Conservation (phyloP, 441 rosid species). For the Bruguiera hainesii region DNA sequence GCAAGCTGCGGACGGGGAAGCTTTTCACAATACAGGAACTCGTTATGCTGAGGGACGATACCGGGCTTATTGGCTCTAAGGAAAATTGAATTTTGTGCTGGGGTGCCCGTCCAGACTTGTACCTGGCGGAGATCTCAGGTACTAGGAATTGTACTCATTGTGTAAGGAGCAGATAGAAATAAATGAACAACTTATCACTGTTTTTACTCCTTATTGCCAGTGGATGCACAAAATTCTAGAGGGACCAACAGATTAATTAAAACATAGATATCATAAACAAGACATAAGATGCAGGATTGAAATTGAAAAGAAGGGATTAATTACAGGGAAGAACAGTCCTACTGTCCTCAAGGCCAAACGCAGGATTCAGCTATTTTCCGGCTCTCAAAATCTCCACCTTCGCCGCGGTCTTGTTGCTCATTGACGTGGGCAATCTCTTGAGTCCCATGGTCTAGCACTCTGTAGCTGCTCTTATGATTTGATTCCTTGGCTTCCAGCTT, state of each 20-base stretch:
- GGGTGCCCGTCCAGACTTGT: neutral
- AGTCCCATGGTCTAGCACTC: neutral
- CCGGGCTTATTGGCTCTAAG: conserved; percentile 42
- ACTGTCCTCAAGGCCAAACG: conserved; percentile 16
- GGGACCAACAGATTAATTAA: neutral
- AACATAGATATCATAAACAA: neutral
- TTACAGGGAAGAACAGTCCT: neutral
- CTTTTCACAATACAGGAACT: conserved; percentile 35
- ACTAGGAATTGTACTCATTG: too few relatives aligned
- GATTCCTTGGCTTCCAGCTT: conserved; percentile 9
- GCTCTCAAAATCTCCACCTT: neutral
- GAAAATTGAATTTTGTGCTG: neutral
- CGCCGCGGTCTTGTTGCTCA: neutral
- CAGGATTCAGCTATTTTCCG: conserved; percentile 19
- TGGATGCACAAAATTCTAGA: too few relatives aligned
- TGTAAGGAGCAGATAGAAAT: too few relatives aligned
- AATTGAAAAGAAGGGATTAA: too few relatives aligned
- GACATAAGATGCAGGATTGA: neutral
- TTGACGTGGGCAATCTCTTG: neutral
- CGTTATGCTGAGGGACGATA: conserved; percentile 46
- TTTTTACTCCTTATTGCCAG: too few relatives aligned
- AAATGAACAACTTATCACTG: too few relatives aligned
- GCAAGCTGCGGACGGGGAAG: conserved; percentile 45
- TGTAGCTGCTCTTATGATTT: neutral
- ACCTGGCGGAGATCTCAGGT: neutral